These are phyloP conservation scores for Cladosporium sphaerospermum DNA, from an alignment of 2,329 filamentous ascomycete genomes.

Conservation along the genomic window DNA sequence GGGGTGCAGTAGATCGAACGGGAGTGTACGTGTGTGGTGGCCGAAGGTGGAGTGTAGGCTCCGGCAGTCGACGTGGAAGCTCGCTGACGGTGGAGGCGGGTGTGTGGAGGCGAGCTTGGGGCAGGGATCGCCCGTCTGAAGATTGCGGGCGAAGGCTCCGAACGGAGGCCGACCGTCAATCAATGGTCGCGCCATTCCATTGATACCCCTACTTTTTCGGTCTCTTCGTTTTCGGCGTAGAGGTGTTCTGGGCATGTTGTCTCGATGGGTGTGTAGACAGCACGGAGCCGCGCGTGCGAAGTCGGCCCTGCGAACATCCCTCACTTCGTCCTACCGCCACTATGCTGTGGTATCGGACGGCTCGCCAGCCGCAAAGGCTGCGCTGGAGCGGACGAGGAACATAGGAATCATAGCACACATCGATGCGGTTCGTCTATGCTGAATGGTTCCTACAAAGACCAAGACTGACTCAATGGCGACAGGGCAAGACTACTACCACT, in stretches of 20 bases:
- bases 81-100: not conserved
- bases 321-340: constrained; percentile 9
- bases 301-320: constrained; percentile 5
- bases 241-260: constrained; percentile 4
- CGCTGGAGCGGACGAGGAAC: constrained; percentile 61
- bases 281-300: constrained; percentile 1
- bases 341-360: constrained; percentile 5
- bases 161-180: not conserved
- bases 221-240: not conserved
- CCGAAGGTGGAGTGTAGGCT: not conserved
- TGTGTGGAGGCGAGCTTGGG: not conserved
- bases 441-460: not conserved
- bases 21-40: not conserved
- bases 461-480: not conserved
- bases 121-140: constrained; percentile 4
- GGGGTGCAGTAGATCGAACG: not conserved
- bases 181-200: not conserved
- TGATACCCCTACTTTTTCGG: not conserved
- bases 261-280: constrained; percentile 19
- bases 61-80: not conserved
- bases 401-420: constrained; percentile 99
- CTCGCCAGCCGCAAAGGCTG: constrained; percentile 7
- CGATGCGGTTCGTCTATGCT: constrained; percentile 59
- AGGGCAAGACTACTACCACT: constrained; percentile 95
- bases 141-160: not conserved